Evolutionary conservation across 2,329 filamentous ascomycete species (phyloP), one percentile per base, ranked within the genome.

Genomic region (Ceratocystis harringtonii): DNA sequence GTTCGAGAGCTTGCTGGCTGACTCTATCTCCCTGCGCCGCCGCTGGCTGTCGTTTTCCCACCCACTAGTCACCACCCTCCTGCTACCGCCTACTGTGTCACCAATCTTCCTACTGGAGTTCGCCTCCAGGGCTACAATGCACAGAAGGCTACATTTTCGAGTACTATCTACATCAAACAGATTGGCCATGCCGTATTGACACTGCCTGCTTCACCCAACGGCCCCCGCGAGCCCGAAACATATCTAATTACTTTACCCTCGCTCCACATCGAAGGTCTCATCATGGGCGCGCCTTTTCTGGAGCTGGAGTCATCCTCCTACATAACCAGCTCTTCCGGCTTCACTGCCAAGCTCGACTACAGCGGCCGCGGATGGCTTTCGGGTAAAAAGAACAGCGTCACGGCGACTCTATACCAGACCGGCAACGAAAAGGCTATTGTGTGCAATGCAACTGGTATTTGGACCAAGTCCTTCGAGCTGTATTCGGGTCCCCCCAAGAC

Each of bases 111-210:
- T 72, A 84, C 94, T 68, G 90, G 91, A 67, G 84, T 97, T 62
- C 80, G 81, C 72, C 77, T 87, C n/a, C 79, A 87, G 78, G 92
- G 92, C 64, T 96, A 96, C 78, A 96, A 97, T 72, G 92, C 89
- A 17, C 94, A 97, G 74, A 97, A 96, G 75, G 92, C 92, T 3
- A 95, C 90, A 17, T 96, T 99, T 76, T 89, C 88, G 68, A 87
- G 88, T 70, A 96, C 92, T 57, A 96, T 97, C 75, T 88, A 92
- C 72, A 88, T 99, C 73, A 96, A 95, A 80, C 90, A 95, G 77
- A 87, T 95, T 70, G 92, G 92, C 44, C 92, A 96, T 73, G 92
- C 92, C 50, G 78, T 95, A 43, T 81, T 92, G 69, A 88, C 89
- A 62, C 78, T 96, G 67, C 87, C 88, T 10, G 69, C 76, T 43